Base-by-base conservation (phyloP, 345 rosid species). In the Murraya koenigii region DNA sequence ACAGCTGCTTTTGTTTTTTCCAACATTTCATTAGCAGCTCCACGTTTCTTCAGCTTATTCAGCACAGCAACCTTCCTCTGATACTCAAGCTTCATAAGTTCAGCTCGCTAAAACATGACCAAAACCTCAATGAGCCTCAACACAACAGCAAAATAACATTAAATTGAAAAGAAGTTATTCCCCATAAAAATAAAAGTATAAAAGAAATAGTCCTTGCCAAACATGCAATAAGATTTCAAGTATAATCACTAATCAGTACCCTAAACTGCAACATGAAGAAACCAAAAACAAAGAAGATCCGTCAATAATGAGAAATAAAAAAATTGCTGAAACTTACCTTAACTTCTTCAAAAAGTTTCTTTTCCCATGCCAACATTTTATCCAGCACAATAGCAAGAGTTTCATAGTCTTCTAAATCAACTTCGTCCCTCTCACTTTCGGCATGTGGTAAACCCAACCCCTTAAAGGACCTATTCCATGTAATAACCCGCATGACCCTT, bases 1-100 rank as follows among this genome's bases (percentile, higher is more conserved):
- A 94, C 99, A 1, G 95, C 97, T 17, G 97, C 98, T 80, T 94
- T 96, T 62, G 95, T 90, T 88, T 91, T 94, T 84, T 96, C 98
- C 81, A 94, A 78, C n/a, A 98, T 87, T 78, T 94, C 97, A 47
- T 88, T 83, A 84, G 87, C 82, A 33, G 91, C 88, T 62, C 90
- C 90, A 64, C 95, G 93, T 77, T 91, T 91, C 86, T 92, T 96
- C 85, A 89, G 95, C 85, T 84, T 90, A 84, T 86, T 91, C 41
- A 96, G 89, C 85, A 84, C 73, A 56, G 88, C 69, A 60, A 92
- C 91, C 83, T 96, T 96, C 82, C 86, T 90, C 84, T 89, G 93
- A 85, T 96, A 96, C 83, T 94, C 98, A 0, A 94, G 90, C 91
- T 96, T 96, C 95, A 92, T 94, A 72, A 91, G 85, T 90, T 96